A percentile compares a stretch with the other conserved stretches of the same genome.
phyloP scores from a whole-genome alignment of 768 basidiomycete species.

The Rhizopogon vinicolor region DNA sequence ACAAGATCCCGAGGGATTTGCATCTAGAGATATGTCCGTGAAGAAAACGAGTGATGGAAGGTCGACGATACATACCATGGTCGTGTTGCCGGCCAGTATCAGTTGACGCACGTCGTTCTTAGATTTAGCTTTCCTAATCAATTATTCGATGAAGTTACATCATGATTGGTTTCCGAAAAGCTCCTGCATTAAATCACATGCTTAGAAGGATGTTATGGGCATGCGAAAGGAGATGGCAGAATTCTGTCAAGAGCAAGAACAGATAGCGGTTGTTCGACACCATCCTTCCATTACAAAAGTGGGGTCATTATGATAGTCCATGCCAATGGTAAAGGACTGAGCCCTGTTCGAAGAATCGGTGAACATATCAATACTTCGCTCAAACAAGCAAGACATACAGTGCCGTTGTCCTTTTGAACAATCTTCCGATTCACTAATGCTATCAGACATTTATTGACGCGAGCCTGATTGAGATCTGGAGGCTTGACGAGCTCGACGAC shows the following conservation, averaged over 20 bases:
- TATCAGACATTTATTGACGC: constrained; percentile 91
- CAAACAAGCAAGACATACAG: constrained; percentile 32
- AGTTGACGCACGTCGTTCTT: neutral
- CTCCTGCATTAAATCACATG: neutral
- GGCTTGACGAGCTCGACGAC: constrained; percentile 74
- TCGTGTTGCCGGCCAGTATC: neutral
- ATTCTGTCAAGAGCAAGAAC: neutral
- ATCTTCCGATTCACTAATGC: constrained; percentile 86
- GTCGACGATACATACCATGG: neutral
- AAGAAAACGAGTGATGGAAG: neutral
- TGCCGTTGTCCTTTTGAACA: constrained; percentile 68
- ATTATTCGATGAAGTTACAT: too few relatives aligned
- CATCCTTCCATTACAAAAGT: neutral
- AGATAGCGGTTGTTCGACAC: neutral
- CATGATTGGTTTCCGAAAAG: neutral
- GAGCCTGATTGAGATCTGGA: constrained; percentile 83
- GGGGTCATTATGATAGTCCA: constrained; percentile 34
- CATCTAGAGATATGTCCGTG: constrained; percentile 7
- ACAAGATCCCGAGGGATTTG: constrained; percentile 9
- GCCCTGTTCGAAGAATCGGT: constrained; percentile 36
- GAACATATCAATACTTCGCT: neutral
- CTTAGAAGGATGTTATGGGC: too few relatives aligned
- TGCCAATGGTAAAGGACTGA: constrained; percentile 68
- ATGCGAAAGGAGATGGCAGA: neutral
- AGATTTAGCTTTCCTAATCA: neutral